Conservation (phyloP, 495 filamentous ascomycete genomes). For the Trichoderma asperelloides region DNA sequence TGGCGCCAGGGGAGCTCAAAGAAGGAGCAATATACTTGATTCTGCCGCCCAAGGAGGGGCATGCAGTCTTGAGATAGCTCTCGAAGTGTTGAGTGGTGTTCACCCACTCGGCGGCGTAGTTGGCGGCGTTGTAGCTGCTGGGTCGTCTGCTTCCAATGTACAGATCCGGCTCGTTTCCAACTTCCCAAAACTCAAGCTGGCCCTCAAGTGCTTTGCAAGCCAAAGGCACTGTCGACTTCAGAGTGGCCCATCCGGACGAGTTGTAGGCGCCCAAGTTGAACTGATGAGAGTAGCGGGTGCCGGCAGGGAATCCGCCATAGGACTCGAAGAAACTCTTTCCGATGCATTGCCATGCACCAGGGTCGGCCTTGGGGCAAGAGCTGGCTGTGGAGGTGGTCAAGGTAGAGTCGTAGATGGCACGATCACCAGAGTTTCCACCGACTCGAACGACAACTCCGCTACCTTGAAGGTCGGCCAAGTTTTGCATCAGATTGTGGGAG, state of each 20-base stretch:
- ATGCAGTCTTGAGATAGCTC: not conserved
- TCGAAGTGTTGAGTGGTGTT: not conserved
- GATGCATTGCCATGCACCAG: not conserved
- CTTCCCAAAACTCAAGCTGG: slow-evolving; percentile 2
- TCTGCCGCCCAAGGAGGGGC: not conserved
- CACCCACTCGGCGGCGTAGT: not conserved
- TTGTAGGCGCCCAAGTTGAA: not conserved
- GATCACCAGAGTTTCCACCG: slow-evolving; percentile 4
- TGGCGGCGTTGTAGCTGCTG: not conserved
- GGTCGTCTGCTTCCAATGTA: not conserved
- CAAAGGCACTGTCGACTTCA: not conserved
- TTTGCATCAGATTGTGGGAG: not conserved
- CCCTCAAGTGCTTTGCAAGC: slow-evolving; percentile 1
- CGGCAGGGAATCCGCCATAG: not conserved
- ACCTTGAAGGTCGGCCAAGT: slow-evolving; percentile 2
- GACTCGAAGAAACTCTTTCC: not conserved
- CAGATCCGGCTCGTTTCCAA: slow-evolving; percentile 1
- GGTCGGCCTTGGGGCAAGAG: not conserved
- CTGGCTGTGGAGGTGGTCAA: not conserved
- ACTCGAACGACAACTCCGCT: not conserved
- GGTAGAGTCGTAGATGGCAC: not conserved
- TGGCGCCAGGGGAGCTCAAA: not conserved
- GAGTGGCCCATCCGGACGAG: not conserved
- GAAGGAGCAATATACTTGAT: not conserved
- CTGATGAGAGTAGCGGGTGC: slow-evolving; percentile 4